phyloP scores from a whole-genome alignment of 176 grass and related monocot genomes.

The Carex pumila region DNA sequence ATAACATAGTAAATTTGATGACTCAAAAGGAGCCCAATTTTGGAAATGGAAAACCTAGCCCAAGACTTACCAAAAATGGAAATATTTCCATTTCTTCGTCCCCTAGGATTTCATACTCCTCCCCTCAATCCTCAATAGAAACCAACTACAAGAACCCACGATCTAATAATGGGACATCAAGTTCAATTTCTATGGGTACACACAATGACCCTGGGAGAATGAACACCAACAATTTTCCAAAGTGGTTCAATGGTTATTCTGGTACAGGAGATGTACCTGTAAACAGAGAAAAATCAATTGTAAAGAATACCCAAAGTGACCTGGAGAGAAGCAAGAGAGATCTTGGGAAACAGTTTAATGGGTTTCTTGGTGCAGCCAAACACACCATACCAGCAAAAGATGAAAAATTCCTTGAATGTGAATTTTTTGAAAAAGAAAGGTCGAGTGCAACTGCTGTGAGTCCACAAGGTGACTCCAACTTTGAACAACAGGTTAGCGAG shows the following conservation, averaged over 20 bases:
- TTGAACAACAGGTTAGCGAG: conserved; percentile 25
- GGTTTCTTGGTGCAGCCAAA: not conserved
- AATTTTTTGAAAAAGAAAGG: conserved; percentile 20
- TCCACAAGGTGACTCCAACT: conserved; percentile 27
- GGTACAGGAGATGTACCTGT: conserved; percentile 4
- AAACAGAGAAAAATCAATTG: not conserved
- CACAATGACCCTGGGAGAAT: conserved; percentile 15
- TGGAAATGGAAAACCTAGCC: conserved; percentile 17
- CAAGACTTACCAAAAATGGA: conserved; percentile 52
- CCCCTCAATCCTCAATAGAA: conserved; percentile 50
- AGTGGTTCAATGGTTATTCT: not conserved
- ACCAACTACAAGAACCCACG: conserved; percentile 46
- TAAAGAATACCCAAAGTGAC: not conserved
- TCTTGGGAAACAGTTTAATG: conserved; percentile 26
- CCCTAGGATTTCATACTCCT: conserved; percentile 53
- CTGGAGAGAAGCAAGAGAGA: not conserved
- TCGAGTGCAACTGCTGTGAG: conserved; percentile 19
- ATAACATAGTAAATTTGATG: conserved; percentile 51
- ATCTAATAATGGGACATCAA: conserved; percentile 34
- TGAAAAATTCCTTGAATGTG: conserved; percentile 30
- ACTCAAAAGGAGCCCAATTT: conserved; percentile 62
- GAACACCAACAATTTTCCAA: not conserved
- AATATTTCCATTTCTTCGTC: conserved; percentile 62
- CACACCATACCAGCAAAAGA: conserved; percentile 17
- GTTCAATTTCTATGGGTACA: not conserved